Evolutionary conservation across 306 rosid species (phyloP).

Genomic region (Ochetophila trinervis): DNA sequence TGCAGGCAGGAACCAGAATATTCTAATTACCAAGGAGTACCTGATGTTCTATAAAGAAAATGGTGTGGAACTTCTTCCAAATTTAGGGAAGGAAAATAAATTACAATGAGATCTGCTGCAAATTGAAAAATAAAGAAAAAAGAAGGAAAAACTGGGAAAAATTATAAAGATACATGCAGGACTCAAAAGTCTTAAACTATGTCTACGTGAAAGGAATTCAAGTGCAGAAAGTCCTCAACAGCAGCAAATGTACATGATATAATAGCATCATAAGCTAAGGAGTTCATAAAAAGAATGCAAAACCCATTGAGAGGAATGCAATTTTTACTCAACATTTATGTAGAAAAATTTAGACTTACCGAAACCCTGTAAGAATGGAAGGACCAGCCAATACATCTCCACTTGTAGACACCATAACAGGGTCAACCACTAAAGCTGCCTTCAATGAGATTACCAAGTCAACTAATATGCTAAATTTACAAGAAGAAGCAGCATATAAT

Average conservation of each 20-base stretch:
- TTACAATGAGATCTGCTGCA: not conserved
- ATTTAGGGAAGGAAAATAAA: not conserved
- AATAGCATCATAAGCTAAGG: not conserved
- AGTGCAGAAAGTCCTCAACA: not conserved
- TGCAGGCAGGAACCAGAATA: conserved; percentile 44
- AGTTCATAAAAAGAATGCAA: not conserved
- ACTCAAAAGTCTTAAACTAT: not conserved
- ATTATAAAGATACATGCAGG: not conserved
- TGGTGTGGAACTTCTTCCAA: not conserved
- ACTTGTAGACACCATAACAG: conserved; percentile 93
- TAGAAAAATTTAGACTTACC: conserved; percentile 40
- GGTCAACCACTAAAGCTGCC: conserved; percentile 97
- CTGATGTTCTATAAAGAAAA: not conserved
- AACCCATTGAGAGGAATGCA: conserved; percentile 2
- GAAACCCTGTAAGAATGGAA: conserved; percentile 58
- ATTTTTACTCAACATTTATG: conserved; percentile 10
- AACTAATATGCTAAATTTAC: conserved; percentile 25
- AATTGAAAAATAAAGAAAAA: not conserved
- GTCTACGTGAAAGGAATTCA: not conserved
- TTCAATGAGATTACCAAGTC: conserved; percentile 38
- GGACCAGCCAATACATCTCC: conserved; percentile 79
- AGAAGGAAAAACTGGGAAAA: not conserved
- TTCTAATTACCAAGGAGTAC: conserved; percentile 5
- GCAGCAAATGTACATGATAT: not conserved
- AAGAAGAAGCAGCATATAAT: conserved; percentile 5